phyloP scores from a whole-genome alignment of 768 basidiomycete species.

The Psilocybe azurescens region DNA sequence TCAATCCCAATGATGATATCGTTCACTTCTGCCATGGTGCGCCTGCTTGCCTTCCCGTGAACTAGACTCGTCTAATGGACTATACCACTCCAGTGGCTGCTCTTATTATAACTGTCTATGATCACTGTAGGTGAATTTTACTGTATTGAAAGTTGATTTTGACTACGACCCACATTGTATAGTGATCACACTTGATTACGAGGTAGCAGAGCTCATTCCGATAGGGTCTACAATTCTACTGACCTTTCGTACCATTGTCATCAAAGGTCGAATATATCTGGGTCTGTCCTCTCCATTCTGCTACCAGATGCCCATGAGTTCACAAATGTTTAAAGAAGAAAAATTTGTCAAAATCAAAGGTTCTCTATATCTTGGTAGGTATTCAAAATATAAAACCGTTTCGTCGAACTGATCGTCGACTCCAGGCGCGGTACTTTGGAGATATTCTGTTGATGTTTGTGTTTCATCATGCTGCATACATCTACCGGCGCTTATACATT shows the following conservation, averaged over 20 bases:
- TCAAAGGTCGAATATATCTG: slow-evolving; percentile 29
- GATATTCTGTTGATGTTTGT: slow-evolving; percentile 25
- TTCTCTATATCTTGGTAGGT: slow-evolving; percentile 27
- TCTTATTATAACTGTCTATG: slow-evolving; percentile 25
- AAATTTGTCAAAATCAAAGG: slow-evolving; percentile 28
- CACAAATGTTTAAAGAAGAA: slow-evolving; percentile 14
- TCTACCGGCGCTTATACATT: neutral
- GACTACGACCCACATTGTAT: neutral
- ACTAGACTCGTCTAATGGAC: neutral
- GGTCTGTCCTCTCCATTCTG: slow-evolving; percentile 13
- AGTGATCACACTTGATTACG: slow-evolving; percentile 28
- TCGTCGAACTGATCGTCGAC: neutral
- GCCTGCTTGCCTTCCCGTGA: neutral
- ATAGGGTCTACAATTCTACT: neutral
- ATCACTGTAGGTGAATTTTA: slow-evolving; percentile 23
- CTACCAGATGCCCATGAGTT: neutral
- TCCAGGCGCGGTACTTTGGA: slow-evolving; percentile 29
- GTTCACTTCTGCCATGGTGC: slow-evolving; percentile 30
- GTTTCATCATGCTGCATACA: neutral
- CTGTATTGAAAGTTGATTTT: neutral
- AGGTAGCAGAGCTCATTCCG: slow-evolving; percentile 12
- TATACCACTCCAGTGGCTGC: slow-evolving; percentile 21
- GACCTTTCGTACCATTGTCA: neutral
- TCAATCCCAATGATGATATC: slow-evolving; percentile 13
- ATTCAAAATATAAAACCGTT: neutral